Base-by-base conservation (phyloP, 208 protist species). In the Dictyostelium gargantuum region DNA sequence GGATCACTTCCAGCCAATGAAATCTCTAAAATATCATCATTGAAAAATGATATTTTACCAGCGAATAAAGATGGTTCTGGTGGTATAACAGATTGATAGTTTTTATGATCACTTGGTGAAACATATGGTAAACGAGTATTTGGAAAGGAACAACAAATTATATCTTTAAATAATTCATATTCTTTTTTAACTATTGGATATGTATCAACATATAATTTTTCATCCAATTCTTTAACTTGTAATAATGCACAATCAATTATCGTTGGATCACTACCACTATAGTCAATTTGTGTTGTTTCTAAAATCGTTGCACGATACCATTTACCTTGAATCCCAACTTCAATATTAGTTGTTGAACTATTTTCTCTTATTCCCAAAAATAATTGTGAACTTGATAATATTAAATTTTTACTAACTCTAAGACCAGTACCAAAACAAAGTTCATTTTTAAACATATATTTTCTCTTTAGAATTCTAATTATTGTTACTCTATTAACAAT, bases 401-500 rank as follows among this genome's bases (percentile, higher is more conserved):
- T 66, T 19, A 66, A 35, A 66, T 66, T 29, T 35, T n/a, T 66
- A 8, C 58, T n/a, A 35, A 66, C 58, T 35, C 58, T 66, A 38
- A 66, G 19, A 15, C 58, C 58, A 66, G 10, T 66, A 19, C 58
- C 58, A 66, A 66, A 66, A 66, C n/a, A 19, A 17, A 66, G n/a
- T 19, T 66, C 58, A 19, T 66, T 11, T 66, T 29, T 35, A 2
- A 29, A 35, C 58, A 66, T 66, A 66, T 66, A 66, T 66, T 66
- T 66, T 26, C 35, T 66, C 35, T 66, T 66, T 66, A 66, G 35
- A 35, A 66, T 66, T 66, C 58, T 66, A 35, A 66, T 66, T 3
- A 66, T 66, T 66, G n/a, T n/a, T 38, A 66, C 58, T 66, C 58
- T 66, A 66, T 66, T 66, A 38, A 66, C n/a, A 66, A 66, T 66